Percentiles rank a stretch among this genome's conserved stretches.
Conservation (phyloP, 805 yeast species). For the Cyberlindnera veronae region DNA sequence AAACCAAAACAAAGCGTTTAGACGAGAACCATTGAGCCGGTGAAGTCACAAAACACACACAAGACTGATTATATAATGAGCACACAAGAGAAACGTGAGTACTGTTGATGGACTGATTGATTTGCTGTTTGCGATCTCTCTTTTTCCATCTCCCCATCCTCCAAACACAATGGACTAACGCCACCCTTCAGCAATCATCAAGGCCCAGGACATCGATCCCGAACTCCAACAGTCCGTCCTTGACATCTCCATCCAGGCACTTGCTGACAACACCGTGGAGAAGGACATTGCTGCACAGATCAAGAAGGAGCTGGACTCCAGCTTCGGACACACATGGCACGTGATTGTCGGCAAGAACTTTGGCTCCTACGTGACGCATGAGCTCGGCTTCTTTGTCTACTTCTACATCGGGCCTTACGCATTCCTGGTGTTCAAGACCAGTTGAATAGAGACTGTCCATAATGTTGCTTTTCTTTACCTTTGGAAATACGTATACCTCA, state of each 20-base stretch:
- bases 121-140: too few species aligned
- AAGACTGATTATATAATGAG: constrained; percentile 1
- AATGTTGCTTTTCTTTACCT: too few species aligned
- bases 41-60: neutral
- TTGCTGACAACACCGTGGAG: constrained; percentile 41
- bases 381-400: constrained; percentile 67
- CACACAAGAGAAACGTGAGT: constrained; percentile 8
- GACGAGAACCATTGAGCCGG: neutral
- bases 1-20: neutral
- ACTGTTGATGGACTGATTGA: too few species aligned
- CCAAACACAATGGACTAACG: neutral
- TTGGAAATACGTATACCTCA: too few species aligned
- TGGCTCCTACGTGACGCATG: constrained; percentile 78
- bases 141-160: neutral
- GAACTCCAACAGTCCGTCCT: constrained; percentile 50
- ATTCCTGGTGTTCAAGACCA: constrained; percentile 65
- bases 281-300: constrained; percentile 63
- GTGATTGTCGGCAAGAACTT: constrained; percentile 76
- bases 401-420: constrained; percentile 70
- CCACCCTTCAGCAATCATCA: constrained; percentile 19
- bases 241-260: constrained; percentile 43
- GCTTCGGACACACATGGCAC: constrained; percentile 75
- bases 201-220: constrained; percentile 32
- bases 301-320: constrained; percentile 61
- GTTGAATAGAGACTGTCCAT: constrained; percentile 23